Evolutionary conservation across 345 rosid species (phyloP), one percentile per base, ranked within the genome.

Genomic region (Euphorbia pulcherrima): DNA sequence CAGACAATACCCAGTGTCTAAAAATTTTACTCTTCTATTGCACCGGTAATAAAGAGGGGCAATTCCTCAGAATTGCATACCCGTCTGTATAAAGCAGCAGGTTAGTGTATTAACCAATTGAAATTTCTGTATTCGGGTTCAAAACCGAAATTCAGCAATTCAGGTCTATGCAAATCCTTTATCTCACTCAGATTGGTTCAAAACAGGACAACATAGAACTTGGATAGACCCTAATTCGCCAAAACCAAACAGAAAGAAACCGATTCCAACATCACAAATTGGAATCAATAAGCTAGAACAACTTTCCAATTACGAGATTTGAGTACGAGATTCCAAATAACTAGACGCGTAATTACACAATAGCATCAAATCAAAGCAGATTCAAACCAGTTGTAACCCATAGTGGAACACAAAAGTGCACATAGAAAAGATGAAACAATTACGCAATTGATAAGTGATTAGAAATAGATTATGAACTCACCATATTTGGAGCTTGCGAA

Each of bases 401-500:
- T n/a, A n/a, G n/a, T n/a, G n/a, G 33, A 68, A 68, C 46, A 29
- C 39, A 30, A 44, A 23, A 73, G 26, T 37, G 67, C 27, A 51
- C 12, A 52, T 39, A 26, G 35, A 37, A 63, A 62, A 53, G 41
- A 41, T 28, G 56, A 26, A 4, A 27, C 18, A 39, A 50, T 4
- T 37, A 4, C 14, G 33, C 14, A n/a, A 39, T 44, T 23, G 58
- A 44, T 47, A 50, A 8, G 1, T 2, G 68, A 62, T 68, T 53
- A 28, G 20, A 24, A 23, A 24, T 40, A 56, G 69, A 74, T 68
- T 73, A 61, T 27, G 51, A 68, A 57, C 77, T 68, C 52, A 74
- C 77, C 77, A 68, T 74, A 68, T 68, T 74, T 24, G 64, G 60
- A 56, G 77, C 68, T 74, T 65, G 69, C 8, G 47, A 35, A 13